Base-by-base conservation (phyloP, 23 red algal species). In the Gracilaria caudata region DNA sequence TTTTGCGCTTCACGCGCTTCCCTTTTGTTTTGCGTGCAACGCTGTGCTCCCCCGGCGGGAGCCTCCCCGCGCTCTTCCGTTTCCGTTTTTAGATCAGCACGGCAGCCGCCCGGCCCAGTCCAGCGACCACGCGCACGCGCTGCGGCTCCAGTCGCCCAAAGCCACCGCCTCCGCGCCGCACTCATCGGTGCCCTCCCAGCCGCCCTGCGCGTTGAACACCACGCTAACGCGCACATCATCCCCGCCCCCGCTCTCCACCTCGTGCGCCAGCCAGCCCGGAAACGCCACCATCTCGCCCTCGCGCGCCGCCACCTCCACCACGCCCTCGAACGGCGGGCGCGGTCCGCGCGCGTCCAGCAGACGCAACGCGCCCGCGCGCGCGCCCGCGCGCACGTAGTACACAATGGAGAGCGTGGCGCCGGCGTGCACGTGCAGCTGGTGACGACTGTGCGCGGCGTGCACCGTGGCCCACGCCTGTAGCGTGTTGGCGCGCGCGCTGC, bases 281-380 rank as follows among this genome's bases (percentile, higher is more conserved):
- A 75, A 75, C 38, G 70, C 70, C 38, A 75, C 70, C 70, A 75
- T 75, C 25, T 49, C 39, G 39, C 70, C 70, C 38, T 45, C 70
- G 4, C 13, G 3, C 33, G 70, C 12, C 39, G 21, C 23, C 70
- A 75, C 40, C 40, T 26, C 10, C 70, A 47, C 70, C 19, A 5
- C 43, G 43, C 70, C 70, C 38, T 75, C 70, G 25, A 75, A 75
- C 70, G 70, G 70, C 70, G 70, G 38, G 4, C 70, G 70, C 43
- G 70, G 70, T 40, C 70, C 70, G 39, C 70, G 70, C 43, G 70
- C 70, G 25, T 75, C 70, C 70, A 45, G 25, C 70, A 75, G 70
- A 6, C 70, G 70, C 38, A 75, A 40, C 70, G 70, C 70, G 43
- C 70, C 70, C 20, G 37, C 37, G 70, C 43, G 35, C 70, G 19